These are phyloP conservation scores for Lactarius vividus DNA, from an alignment of 768 basidiomycete species.

Conservation along the genomic window DNA sequence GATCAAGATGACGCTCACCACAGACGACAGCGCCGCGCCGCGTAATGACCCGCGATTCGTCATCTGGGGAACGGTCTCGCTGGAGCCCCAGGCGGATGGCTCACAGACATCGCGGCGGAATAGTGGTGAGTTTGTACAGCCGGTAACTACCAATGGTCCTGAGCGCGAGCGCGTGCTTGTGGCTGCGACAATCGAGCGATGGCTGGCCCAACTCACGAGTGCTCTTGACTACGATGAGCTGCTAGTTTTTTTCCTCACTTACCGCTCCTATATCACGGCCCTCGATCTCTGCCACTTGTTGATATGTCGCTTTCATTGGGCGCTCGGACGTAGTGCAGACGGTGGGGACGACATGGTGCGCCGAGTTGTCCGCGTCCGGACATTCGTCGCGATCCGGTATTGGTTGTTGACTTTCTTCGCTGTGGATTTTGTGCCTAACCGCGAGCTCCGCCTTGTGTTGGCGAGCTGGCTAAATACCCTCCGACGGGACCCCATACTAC, in stretches of 20 bases:
- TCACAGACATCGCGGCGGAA: conserved; percentile 24
- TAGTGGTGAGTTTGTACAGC: conserved; percentile 22
- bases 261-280: conserved; percentile 78
- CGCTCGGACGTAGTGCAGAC: conserved; percentile 51
- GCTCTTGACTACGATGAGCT: conserved; percentile 85
- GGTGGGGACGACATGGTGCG: conserved; percentile 65
- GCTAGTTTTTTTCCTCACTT: conserved; percentile 89
- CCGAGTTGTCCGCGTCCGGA: conserved; percentile 80
- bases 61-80: conserved; percentile 72
- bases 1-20: conserved; percentile 65
- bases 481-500: conserved; percentile 65
- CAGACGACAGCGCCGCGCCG: conserved; percentile 68
- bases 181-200: conserved; percentile 89
- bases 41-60: conserved; percentile 89
- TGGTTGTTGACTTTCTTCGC: conserved; percentile 91
- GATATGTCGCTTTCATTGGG: conserved; percentile 89
- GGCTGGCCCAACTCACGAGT: conserved; percentile 89
- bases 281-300: conserved; percentile 79
- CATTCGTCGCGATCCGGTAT: conserved; percentile 85
- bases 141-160: conserved; percentile 31
- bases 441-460: conserved; percentile 67
- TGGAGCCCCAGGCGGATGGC: conserved; percentile 32
- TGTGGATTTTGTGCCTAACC: conserved; percentile 82
- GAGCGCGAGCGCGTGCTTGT: conserved; percentile 56
- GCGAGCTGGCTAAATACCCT: conserved; percentile 82